phyloP scores from a whole-genome alignment of 169 alveolate species.

The Plasmodium relictum region DNA sequence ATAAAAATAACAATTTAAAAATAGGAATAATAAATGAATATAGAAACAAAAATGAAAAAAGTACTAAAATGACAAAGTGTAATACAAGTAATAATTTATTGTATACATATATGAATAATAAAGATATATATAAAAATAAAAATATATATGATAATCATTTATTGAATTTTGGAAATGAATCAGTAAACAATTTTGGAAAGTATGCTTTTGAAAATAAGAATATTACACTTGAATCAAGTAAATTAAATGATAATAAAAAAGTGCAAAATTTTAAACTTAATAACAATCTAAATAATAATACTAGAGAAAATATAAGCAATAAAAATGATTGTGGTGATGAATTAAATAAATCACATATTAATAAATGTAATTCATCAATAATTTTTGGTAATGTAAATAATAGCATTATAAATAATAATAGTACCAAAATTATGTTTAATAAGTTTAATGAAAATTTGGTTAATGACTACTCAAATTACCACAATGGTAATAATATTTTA shows the following conservation, averaged over 20 bases:
- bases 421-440: too few relatives aligned
- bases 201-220: slow-evolving; percentile 3
- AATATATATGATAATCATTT: neutral
- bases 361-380: slow-evolving; percentile 3
- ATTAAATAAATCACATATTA: slow-evolving; percentile 9
- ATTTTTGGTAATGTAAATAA: neutral
- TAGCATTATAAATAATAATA: too few relatives aligned
- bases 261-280: neutral
- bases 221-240: neutral
- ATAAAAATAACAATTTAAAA: too few relatives aligned
- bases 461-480: too few relatives aligned
- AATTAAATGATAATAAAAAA: neutral
- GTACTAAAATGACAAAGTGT: neutral
- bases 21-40: too few relatives aligned
- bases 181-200: neutral
- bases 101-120: neutral
- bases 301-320: neutral
- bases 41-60: neutral
- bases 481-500: too few relatives aligned
- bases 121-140: slow-evolving; percentile 3
- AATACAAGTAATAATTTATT: neutral
- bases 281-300: slow-evolving; percentile 13
- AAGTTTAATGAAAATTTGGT: too few relatives aligned
- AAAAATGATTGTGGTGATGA: neutral
- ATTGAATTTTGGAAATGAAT: neutral